These are phyloP conservation scores for Aureobasidium sp. DNA, from an alignment of 2,329 filamentous ascomycete species.

Conservation along the genomic window DNA sequence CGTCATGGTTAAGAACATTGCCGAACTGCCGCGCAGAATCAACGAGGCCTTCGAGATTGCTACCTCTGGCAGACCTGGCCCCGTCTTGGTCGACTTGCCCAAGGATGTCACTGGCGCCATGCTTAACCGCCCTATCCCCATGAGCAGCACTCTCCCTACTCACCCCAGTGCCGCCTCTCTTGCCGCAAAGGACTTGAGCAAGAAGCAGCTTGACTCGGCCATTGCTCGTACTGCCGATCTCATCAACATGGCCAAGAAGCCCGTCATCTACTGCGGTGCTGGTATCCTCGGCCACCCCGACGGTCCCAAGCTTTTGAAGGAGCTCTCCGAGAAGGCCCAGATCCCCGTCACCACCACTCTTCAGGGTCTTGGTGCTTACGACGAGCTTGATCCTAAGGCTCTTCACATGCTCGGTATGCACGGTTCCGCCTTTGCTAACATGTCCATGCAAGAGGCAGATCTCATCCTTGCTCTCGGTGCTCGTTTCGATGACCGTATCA, in stretches of 20 bases:
- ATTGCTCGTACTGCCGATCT: constrained; percentile 72
- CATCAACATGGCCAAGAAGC: constrained; percentile 85
- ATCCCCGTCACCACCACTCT: constrained; percentile 96
- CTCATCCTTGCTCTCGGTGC: constrained; percentile 90
- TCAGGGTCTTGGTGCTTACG: constrained; percentile 84
- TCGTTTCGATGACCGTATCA: constrained; percentile 95
- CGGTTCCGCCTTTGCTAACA: constrained; percentile 92
- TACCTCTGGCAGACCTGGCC: constrained; percentile 85
- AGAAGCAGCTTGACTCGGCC: constrained; percentile 64
- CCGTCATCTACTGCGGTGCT: constrained; percentile 89
- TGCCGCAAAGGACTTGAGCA: constrained; percentile 66
- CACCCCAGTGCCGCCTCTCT: constrained; percentile 81
- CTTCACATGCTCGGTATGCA: constrained; percentile 99
- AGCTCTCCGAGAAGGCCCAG: constrained; percentile 80
- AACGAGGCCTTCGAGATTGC: constrained; percentile 99
- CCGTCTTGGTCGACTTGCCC: constrained; percentile 89
- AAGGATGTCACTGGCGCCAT: constrained; percentile 92
- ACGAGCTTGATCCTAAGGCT: constrained; percentile 89
- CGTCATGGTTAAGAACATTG: constrained; percentile 93
- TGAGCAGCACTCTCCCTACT: constrained; percentile 63
- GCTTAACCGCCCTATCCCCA: constrained; percentile 76
- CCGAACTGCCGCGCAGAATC: constrained; percentile 85
- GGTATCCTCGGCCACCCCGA: constrained; percentile 76
- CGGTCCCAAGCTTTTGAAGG: constrained; percentile 70
- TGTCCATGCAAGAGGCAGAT: constrained; percentile 95